These are phyloP conservation scores for Macaranga tanarius DNA, from an alignment of 441 rosid genomes.

Conservation along the genomic window DNA sequence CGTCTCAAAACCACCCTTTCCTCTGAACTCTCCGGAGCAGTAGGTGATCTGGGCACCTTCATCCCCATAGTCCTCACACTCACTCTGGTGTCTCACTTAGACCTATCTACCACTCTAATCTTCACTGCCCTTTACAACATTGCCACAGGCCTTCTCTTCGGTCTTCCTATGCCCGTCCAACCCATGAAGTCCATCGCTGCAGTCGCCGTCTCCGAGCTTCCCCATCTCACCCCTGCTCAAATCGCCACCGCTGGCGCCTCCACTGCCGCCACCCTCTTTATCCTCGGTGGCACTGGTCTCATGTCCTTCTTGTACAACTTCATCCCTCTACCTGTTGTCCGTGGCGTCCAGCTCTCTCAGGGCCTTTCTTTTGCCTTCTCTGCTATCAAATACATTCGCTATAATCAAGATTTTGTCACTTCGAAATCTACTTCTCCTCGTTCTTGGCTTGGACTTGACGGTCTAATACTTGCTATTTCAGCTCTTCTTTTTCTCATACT, in stretches of 20 bases:
- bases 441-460: conserved; percentile 65
- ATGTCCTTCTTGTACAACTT: conserved; percentile 57
- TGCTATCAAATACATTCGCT: conserved; percentile 65
- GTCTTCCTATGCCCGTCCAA: conserved; percentile 78
- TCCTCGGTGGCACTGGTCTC: conserved; percentile 63
- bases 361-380: conserved; percentile 66
- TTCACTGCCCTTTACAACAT: conserved; percentile 70
- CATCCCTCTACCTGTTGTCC: conserved; percentile 60
- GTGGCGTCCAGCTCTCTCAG: conserved; percentile 76
- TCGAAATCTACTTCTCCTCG: conserved; percentile 40
- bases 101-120: conserved; percentile 43
- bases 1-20: conserved; percentile 40
- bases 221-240: conserved; percentile 18
- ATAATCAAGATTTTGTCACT: conserved; percentile 47
- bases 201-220: conserved; percentile 45
- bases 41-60: conserved; percentile 89
- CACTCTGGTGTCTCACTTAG: conserved; percentile 61
- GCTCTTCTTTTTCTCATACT: conserved; percentile 56
- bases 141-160: conserved; percentile 54
- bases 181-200: conserved; percentile 83
- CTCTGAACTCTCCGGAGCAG: conserved; percentile 86
- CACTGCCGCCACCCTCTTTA: conserved; percentile 49
- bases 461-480: conserved; percentile 56
- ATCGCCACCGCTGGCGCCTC: conserved; percentile 60
- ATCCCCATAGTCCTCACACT: conserved; percentile 81